phyloP scores from a whole-genome alignment of 768 basidiomycete species.

The Naganishia antarctica region DNA sequence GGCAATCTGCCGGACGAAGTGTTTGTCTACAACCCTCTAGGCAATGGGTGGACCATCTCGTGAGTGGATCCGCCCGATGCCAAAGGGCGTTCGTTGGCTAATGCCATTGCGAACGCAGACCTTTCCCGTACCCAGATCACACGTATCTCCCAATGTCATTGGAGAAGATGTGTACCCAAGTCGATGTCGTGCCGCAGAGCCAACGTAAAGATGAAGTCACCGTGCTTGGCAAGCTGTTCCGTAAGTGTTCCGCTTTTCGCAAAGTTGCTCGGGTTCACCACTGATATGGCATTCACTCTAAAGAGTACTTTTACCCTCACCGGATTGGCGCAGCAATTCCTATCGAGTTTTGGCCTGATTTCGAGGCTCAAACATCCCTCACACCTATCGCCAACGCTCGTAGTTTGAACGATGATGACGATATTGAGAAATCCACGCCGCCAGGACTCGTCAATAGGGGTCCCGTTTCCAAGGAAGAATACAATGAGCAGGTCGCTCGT shows the following conservation, averaged over 20 bases:
- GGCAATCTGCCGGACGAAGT: conserved; percentile 1
- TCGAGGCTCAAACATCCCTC: conserved; percentile 1
- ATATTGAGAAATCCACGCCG: not conserved
- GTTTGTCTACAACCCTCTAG: conserved; percentile 16
- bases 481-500: conserved; percentile 36
- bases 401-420: not conserved
- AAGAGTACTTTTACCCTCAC: conserved; percentile 21
- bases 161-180: conserved; percentile 5
- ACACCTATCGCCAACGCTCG: conserved; percentile 5
- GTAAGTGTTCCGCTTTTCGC: not conserved
- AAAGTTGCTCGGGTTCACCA: too few species aligned
- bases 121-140: conserved; percentile 10
- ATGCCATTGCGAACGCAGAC: not conserved
- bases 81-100: too few species aligned
- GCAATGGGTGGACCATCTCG: conserved; percentile 23
- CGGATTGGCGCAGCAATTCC: not conserved
- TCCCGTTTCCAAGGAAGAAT: conserved; percentile 29
- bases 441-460: conserved; percentile 28
- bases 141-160: conserved; percentile 10
- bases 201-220: conserved; percentile 14
- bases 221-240: conserved; percentile 15
- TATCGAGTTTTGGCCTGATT: not conserved
- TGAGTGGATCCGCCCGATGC: not conserved
- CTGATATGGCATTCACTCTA: not conserved
- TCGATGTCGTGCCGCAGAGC: not conserved